Conservation (phyloP, 2,329 filamentous ascomycete genomes). For the Atkinsonella texensis region DNA sequence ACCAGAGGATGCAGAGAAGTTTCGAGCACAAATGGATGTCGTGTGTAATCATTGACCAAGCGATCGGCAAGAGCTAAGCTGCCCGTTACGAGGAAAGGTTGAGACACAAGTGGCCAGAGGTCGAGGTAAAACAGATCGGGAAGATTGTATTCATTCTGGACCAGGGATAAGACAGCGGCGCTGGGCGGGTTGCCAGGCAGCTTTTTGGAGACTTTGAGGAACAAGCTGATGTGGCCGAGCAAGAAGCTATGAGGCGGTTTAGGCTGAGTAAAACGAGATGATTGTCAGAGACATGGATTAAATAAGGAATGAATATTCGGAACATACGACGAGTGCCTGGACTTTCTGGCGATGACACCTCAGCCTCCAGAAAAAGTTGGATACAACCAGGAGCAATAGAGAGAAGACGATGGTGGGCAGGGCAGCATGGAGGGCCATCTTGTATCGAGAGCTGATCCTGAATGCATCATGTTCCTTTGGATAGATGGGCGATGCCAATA, state of each 20-base stretch:
- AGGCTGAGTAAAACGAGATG: neutral
- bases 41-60: constrained; percentile 1
- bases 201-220: neutral
- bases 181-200: neutral
- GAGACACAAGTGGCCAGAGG: neutral
- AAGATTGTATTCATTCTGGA: neutral
- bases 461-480: neutral
- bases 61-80: neutral
- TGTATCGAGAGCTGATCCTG: neutral
- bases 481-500: neutral
- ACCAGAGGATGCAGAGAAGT: neutral
- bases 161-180: neutral
- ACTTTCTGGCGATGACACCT: neutral
- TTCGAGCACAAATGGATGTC: neutral
- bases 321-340: neutral
- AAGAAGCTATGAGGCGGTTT: constrained; percentile 2
- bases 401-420: neutral
- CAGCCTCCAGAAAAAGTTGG: neutral
- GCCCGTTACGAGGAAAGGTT: neutral
- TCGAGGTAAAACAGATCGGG: constrained; percentile 3
- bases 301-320: too few species aligned
- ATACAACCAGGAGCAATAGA: neutral
- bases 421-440: neutral
- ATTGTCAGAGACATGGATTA: too few species aligned
- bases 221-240: neutral